Evolutionary conservation across 805 yeast genomes (phyloP), one percentile per base, ranked within the genome.

Genomic region (Peterozyma xylosa): DNA sequence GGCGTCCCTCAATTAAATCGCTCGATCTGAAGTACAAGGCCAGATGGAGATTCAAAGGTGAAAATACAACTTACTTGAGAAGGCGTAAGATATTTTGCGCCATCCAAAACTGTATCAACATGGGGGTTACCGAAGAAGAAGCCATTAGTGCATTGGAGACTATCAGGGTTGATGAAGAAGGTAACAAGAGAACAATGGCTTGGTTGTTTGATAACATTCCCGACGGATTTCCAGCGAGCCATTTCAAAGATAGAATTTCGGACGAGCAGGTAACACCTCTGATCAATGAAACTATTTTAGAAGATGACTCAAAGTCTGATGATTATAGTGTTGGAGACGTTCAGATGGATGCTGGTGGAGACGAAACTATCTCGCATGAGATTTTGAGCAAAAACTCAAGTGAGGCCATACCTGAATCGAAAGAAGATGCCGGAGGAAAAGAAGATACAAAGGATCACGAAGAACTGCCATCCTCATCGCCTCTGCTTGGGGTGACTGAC

Each of bases 31-130:
- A 71, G 46, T 77, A 67, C 48, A 72, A 70, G 41, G 68, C 78
- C 2, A 69, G 72, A 30, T 77, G 83, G 83, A 66, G 82, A 55
- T 39, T 65, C 38, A 64, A 71, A n/a, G 78, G 80, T 0, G 73
- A 73, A 21, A 70, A 71, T 45, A 70, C 78, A 49, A 70, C 78
- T 37, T 77, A 71, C 53, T 65, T 73, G 37, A 57, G 83, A 48
- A 60, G 82, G 38, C 73, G 72, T 51, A 74, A 71, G 35, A 65
- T 77, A 14, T 77, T 76, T 58, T 70, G 66, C 46, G 80, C 81
- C 5, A 74, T 77, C 41, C 80, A 76, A 51, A 60, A 41, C 21
- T 45, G 47, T 38, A 38, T 40, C 21, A 38, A 30, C 14, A 29
- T 36, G n/a, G 47, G 47, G 2, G 14, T 40, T 10, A 16, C 42